Percentiles rank a stretch among this genome's conserved stretches.
These are phyloP conservation scores for Wilcoxina mikolae DNA, from an alignment of 495 filamentous ascomycete species.

Conservation along the genomic window DNA sequence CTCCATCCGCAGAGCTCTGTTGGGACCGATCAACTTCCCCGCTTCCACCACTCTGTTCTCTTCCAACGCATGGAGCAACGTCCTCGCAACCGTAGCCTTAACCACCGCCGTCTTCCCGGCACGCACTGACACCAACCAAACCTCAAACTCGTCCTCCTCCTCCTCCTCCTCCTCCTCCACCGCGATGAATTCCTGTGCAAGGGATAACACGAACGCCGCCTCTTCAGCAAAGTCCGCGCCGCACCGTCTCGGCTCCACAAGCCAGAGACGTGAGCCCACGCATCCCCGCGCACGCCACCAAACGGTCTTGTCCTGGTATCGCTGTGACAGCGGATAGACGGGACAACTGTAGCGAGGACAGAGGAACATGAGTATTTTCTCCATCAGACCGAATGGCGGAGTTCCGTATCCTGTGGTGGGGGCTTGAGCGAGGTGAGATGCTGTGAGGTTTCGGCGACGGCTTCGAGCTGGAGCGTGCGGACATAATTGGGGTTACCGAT, in stretches of 20 bases:
- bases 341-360: neutral
- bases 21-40: conserved; percentile 7
- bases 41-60: conserved; percentile 12
- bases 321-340: neutral
- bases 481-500: no score
- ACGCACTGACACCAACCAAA: neutral
- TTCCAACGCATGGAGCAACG: neutral
- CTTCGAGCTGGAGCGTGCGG: no score
- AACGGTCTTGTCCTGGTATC: neutral
- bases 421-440: neutral
- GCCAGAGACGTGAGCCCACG: neutral
- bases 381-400: neutral
- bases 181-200: neutral
- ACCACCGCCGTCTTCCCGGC: neutral
- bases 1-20: conserved; percentile 8
- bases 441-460: neutral
- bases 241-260: neutral
- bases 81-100: neutral
- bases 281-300: neutral
- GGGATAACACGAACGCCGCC: neutral
- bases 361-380: neutral
- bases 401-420: neutral
- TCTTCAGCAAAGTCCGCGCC: neutral
- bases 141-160: conserved; percentile 6
- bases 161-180: neutral